A percentile compares a stretch with the other conserved stretches of the same genome.
These are phyloP conservation scores for Tuber calosporum DNA, from an alignment of 495 filamentous ascomycete genomes.

Conservation along the genomic window DNA sequence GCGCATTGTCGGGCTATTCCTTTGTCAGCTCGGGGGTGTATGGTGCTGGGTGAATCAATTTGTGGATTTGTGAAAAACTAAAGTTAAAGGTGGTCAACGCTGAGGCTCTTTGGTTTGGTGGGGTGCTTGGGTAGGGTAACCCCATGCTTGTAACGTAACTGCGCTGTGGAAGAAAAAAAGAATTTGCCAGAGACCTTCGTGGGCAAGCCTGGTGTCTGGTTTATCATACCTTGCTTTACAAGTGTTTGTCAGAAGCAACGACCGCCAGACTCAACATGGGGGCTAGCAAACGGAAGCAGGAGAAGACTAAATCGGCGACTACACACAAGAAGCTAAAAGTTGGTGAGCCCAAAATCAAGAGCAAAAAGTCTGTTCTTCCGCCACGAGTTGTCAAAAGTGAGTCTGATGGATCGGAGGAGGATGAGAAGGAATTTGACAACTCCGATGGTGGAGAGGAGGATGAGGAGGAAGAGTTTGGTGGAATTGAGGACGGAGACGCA, in stretches of 20 bases:
- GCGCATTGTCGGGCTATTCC: slow-evolving; percentile 50
- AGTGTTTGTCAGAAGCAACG: neutral
- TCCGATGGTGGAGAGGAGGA: slow-evolving; percentile 15
- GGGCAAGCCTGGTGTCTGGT: slow-evolving; percentile 1
- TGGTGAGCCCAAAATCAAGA: slow-evolving; percentile 28
- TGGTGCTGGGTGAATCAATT: neutral
- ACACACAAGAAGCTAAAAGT: slow-evolving; percentile 30
- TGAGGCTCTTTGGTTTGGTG: neutral
- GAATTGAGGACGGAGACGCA: slow-evolving; percentile 24
- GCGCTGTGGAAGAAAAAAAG: neutral
- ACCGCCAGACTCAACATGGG: slow-evolving; percentile 25
- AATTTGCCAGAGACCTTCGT: slow-evolving; percentile 15
- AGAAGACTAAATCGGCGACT: slow-evolving; percentile 15
- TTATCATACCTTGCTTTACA: neutral
- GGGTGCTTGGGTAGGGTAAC: slow-evolving; percentile 25
- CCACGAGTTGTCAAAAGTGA: neutral
- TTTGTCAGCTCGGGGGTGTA: neutral
- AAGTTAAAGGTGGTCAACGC: neutral
- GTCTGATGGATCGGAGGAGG: neutral
- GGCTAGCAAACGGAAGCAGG: slow-evolving; percentile 37
- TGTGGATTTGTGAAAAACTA: neutral
- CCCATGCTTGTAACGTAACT: neutral
- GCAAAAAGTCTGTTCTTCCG: neutral
- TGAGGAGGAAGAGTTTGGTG: slow-evolving; percentile 15
- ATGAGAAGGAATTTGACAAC: slow-evolving; percentile 6